Evolutionary conservation across 2,329 filamentous ascomycete genomes (phyloP).

Genomic region (Diplodia sapinea): DNA sequence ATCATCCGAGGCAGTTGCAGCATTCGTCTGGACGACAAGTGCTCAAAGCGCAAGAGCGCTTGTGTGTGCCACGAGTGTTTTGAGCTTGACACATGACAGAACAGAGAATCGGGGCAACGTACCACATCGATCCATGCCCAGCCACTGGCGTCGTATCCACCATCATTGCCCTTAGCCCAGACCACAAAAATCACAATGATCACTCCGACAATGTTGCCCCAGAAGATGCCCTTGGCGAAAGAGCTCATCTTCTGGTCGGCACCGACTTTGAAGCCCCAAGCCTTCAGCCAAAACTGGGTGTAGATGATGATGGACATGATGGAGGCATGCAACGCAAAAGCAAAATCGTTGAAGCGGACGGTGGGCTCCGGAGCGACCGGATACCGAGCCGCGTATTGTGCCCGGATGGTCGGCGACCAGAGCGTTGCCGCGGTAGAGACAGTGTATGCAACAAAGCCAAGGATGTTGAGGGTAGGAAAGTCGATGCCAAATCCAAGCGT

Average conservation of each 20-base stretch:
- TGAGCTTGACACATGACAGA: conserved; percentile 36
- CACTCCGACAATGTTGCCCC: conserved; percentile 68
- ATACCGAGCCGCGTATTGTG: conserved; percentile 84
- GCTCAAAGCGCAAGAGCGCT: not conserved
- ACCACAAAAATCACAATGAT: conserved; percentile 57
- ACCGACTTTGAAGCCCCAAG: conserved; percentile 78
- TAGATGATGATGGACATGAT: conserved; percentile 74
- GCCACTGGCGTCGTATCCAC: conserved; percentile 53
- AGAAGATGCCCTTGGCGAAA: conserved; percentile 71
- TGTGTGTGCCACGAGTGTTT: not conserved
- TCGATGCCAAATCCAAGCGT: conserved; percentile 87
- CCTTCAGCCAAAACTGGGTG: conserved; percentile 72
- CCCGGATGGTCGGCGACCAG: conserved; percentile 76
- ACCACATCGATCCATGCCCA: conserved; percentile 72
- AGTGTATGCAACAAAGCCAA: conserved; percentile 77
- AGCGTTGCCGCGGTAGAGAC: conserved; percentile 77
- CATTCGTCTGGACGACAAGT: not conserved
- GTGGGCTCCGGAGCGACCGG: conserved; percentile 75
- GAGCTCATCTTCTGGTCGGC: conserved; percentile 60
- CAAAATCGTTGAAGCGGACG: conserved; percentile 87
- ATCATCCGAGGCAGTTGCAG: not conserved
- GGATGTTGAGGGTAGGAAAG: conserved; percentile 77
- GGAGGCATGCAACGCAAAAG: conserved; percentile 83
- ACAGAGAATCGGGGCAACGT: conserved; percentile 35
- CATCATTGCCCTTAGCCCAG: conserved; percentile 47